Percentiles rank a stretch among this genome's conserved stretches.
These are phyloP conservation scores for Tuctoria greenei DNA, from an alignment of 176 grass and related monocot species.

Conservation along the genomic window DNA sequence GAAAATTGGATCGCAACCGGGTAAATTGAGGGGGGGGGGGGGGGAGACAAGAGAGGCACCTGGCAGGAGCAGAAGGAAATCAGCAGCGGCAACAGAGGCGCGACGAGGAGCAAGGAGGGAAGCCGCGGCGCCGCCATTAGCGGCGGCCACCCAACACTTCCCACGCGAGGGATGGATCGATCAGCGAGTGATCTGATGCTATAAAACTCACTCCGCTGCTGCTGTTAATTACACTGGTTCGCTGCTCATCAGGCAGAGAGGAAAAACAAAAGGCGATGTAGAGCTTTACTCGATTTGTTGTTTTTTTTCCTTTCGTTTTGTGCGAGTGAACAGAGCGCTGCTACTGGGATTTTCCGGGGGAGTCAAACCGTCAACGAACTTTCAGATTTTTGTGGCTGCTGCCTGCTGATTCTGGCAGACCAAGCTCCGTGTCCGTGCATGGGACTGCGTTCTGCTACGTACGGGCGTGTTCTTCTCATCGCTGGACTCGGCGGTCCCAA, in stretches of 20 bases:
- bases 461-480: neutral
- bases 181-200: neutral
- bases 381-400: neutral
- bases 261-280: neutral
- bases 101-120: constrained; percentile 19
- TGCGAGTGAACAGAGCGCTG: neutral
- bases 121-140: constrained; percentile 31
- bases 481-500: too few relatives aligned
- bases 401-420: neutral
- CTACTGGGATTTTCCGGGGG: neutral
- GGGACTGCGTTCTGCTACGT: neutral
- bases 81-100: constrained; percentile 24
- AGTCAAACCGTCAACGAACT: neutral
- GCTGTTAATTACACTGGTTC: neutral
- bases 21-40: neutral
- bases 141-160: constrained; percentile 19
- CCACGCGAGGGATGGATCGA: neutral
- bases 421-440: neutral
- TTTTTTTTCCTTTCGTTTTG: neutral
- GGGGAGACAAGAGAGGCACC: neutral
- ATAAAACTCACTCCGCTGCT: neutral
- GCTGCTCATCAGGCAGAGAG: neutral
- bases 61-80: constrained; percentile 32
- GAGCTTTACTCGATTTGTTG: neutral
- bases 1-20: constrained; percentile 12